Conservation (phyloP, 306 rosid species). For the Canavalia gladiata region DNA sequence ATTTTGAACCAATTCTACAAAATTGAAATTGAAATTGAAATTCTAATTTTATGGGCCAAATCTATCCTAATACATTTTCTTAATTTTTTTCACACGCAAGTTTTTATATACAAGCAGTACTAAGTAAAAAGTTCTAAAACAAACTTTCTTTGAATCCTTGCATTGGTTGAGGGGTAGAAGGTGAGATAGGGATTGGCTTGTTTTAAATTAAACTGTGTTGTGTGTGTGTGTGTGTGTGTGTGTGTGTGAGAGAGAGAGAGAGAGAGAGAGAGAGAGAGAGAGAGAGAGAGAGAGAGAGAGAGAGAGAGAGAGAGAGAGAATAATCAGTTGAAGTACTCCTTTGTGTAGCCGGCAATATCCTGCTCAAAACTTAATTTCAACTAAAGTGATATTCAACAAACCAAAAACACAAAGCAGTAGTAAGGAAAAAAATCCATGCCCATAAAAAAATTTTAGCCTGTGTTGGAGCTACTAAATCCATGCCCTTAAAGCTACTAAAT, state of each 20-base stretch:
- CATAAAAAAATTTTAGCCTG: conserved; percentile 29
- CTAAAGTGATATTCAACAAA: conserved; percentile 15
- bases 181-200: neutral
- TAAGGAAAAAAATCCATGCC: conserved; percentile 18
- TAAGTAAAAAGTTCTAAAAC: neutral
- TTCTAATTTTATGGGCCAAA: too few species aligned
- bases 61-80: too few species aligned
- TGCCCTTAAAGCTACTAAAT: neutral
- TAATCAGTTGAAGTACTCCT: neutral
- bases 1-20: too few species aligned
- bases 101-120: neutral
- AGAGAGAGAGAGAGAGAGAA: neutral
- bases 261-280: too few species aligned
- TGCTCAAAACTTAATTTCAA: neutral
- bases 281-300: too few species aligned
- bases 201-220: neutral
- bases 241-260: too few species aligned
- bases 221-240: too few species aligned
- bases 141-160: neutral
- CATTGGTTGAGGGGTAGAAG: too few species aligned
- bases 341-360: neutral
- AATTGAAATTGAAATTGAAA: too few species aligned
- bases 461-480: neutral
- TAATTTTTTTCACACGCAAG: too few species aligned
- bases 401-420: conserved; percentile 22